These are phyloP conservation scores for Rasamsonia emersonii DNA, from an alignment of 2,329 filamentous ascomycete genomes.

Conservation along the genomic window DNA sequence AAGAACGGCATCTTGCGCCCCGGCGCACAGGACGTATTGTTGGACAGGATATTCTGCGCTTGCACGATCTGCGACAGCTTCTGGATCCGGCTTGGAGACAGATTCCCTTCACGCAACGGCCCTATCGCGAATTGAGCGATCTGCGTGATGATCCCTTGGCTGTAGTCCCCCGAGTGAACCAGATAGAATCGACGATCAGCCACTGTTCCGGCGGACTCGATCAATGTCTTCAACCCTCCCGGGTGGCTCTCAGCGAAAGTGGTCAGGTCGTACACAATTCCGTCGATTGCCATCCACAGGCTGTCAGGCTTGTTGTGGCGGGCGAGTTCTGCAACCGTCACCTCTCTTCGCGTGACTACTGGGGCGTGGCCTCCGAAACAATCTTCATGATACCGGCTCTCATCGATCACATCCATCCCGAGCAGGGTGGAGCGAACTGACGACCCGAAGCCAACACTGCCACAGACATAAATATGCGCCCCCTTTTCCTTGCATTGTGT, in stretches of 20 bases:
- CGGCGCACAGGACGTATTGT: background rate
- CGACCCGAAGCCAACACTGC: background rate
- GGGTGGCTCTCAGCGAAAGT: slow-evolving; percentile 16
- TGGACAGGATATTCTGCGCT: background rate
- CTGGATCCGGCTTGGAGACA: background rate
- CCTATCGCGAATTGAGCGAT: background rate
- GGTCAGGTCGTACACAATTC: slow-evolving; percentile 18
- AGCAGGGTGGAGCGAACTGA: background rate
- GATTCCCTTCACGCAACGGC: background rate
- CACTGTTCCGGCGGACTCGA: background rate
- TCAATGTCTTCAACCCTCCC: slow-evolving; percentile 15
- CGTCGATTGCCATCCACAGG: slow-evolving; percentile 18
- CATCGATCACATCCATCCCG: background rate
- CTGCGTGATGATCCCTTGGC: background rate
- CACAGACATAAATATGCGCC: background rate
- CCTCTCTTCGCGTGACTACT: background rate
- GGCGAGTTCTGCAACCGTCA: slow-evolving; percentile 8
- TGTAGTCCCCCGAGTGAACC: background rate
- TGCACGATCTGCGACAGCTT: background rate
- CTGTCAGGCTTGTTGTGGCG: slow-evolving; percentile 11
- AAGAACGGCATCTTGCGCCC: background rate
- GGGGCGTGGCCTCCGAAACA: background rate
- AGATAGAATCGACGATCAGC: background rate
- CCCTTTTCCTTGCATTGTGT: background rate
- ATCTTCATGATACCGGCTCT: background rate